Evolutionary conservation across 1,139 yeast genomes (phyloP), one percentile per base, ranked within the genome.

Genomic region (Kodamaea alishanica): DNA sequence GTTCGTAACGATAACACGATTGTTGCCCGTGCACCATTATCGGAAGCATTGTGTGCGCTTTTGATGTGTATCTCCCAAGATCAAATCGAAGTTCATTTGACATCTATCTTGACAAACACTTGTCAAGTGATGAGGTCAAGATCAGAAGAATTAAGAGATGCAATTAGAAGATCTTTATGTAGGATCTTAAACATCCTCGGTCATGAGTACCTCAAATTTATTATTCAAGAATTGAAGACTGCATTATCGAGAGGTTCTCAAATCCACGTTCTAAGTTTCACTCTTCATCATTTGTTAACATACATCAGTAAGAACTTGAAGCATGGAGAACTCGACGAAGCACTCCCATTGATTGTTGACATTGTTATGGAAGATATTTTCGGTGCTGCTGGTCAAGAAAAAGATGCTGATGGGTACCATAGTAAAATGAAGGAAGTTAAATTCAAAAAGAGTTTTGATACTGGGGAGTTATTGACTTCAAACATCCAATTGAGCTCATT

Each of bases 311-410:
- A 65, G 4, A 51, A 48, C 2, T 60, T 89, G 35, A 46, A 58
- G 1, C 85, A 77, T 44, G 95, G 96, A 5, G 95, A 86, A 45
- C 65, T 92, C 35, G 92, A 89, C 58, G 84, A 79, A 20, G 75
- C 84, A 20, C 76, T 82, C 6, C 65, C 65, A 3, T 51, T 84
- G 37, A 64, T 90, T 11, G 81, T 84, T 46, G 81, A 78, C 24
- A 70, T 89, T 27, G 74, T 90, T 27, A 90, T 92, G 96, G 96
- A 89, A 55, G 97, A 92, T 54, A 77, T 81, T 3, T 90, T 92
- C 61, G 99, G 98, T 11, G 78, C 84, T 5, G 88, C 96, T 6
- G 96, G 97, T 28, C 84, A 84, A 54, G 98, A 92, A 56, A 92
- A 94, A 58, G 98, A 92, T 50, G 90, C 94, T 10, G 97, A 89